Evolutionary conservation across 306 rosid species (phyloP).

Genomic region (Pterocarpus macrocarpus): DNA sequence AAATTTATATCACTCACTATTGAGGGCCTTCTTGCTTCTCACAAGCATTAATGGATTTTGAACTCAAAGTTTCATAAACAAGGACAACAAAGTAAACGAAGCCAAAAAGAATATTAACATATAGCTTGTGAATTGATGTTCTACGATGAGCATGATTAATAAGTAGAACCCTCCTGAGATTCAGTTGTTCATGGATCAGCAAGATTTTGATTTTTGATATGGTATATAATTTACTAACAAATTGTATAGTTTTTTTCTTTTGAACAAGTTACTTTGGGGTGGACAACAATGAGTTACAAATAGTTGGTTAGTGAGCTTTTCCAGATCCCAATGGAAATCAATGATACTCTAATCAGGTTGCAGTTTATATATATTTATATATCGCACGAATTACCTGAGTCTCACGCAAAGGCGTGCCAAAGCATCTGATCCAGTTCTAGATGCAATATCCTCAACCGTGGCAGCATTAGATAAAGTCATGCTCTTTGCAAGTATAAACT

Average conservation of each 20-base stretch:
- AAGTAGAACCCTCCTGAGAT: slow-evolving; percentile 1
- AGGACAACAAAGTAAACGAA: neutral
- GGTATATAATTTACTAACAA: neutral
- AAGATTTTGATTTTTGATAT: neutral
- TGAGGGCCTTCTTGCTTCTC: neutral
- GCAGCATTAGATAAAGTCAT: slow-evolving; percentile 74
- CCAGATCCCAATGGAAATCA: neutral
- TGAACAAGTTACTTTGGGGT: neutral
- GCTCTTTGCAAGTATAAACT: slow-evolving; percentile 80
- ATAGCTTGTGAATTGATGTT: neutral
- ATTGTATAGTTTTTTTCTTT: neutral
- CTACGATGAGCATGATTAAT: neutral
- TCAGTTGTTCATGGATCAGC: neutral
- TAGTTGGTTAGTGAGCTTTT: neutral
- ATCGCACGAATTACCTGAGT: slow-evolving; percentile 69
- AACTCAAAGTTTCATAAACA: neutral
- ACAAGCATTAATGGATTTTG: neutral
- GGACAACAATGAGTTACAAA: neutral
- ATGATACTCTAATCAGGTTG: slow-evolving; percentile 19
- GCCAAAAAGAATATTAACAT: neutral
- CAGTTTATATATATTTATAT: neutral
- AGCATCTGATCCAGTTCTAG: slow-evolving; percentile 90
- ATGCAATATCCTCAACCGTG: slow-evolving; percentile 79
- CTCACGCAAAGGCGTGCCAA: slow-evolving; percentile 90
- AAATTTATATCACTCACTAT: neutral